Base-by-base conservation (phyloP, 331 rosid species). In the Rosa hybrid region DNA sequence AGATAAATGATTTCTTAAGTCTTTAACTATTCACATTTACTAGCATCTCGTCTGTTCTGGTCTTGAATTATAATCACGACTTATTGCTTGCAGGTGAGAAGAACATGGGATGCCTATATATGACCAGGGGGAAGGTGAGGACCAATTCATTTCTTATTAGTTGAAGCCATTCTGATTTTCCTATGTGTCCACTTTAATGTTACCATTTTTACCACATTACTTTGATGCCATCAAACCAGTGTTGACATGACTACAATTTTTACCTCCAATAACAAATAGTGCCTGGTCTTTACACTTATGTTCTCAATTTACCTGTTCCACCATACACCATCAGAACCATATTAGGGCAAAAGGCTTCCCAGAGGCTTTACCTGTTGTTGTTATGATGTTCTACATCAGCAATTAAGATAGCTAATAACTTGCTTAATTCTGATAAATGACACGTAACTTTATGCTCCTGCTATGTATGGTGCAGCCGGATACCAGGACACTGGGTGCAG, bases 91-190 rank as follows among this genome's bases (percentile, higher is more conserved):
- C 90, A 92, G 98, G 98, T 94, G 81, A 87, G 98, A 90, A 91
- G 98, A 90, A 89, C 90, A 49, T 95, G 98, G 98, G 98, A 95
- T 91, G 92, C 94, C 41, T 95, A 89, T 71, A 83, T 95, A 79
- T 84, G 94, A 82, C 92, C 98, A 0, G 97, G 98, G 78, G 98
- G 98, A 88, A 92, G 98, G 98, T 95, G 81, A 82, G 81, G 50
- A 51, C 12, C 39, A 54, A 64, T 12, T 72, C 12, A 45, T 77
- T 76, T 23, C 67, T 11, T 34, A 14, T 65, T 34, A 34, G 71
- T 65, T 72, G 14, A 39, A 25, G 12, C 38, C 48, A 3, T 53
- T 74, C 16, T 53, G 30, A 8, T 39, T 57, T 23, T 75, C 78
- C 21, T 42, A 21, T 23, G 3, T 62, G n/a, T 38, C 12, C 41